Percentiles rank a stretch among this genome's conserved stretches.
These are phyloP conservation scores for Rhizoclosmatium globosum DNA, from an alignment of 192 early-diverging fungal species.

Conservation along the genomic window DNA sequence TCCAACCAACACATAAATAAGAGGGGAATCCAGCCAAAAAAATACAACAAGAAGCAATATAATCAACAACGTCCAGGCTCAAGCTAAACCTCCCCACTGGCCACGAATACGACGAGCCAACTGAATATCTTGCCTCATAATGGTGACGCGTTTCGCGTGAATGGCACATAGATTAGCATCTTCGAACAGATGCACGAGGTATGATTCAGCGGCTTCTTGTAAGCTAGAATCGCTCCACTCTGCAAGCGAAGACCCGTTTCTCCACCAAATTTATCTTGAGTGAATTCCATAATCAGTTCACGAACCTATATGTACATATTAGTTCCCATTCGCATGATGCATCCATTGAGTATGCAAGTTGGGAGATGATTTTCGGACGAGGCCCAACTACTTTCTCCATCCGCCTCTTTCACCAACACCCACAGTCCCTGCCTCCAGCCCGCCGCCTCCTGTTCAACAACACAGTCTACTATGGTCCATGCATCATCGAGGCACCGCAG, in stretches of 20 bases:
- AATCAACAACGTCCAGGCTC: background rate
- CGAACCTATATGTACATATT: constrained; percentile 17
- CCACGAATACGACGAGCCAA: constrained; percentile 89
- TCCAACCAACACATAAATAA: no score
- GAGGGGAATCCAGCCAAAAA: no score
- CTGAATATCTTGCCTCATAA: constrained; percentile 93
- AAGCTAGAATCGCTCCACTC: constrained; percentile 74
- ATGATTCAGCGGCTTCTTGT: constrained; percentile 66
- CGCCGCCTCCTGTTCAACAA: no score
- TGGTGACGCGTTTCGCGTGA: constrained; percentile 93
- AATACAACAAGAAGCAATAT: no score
- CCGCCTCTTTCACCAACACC: background rate
- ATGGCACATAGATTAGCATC: constrained; percentile 93
- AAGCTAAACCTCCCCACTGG: constrained; percentile 67
- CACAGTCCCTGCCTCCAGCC: no score
- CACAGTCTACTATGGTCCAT: no score
- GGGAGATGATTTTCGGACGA: background rate
- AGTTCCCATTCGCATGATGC: no score
- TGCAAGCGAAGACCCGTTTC: constrained; percentile 72
- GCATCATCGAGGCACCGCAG: no score
- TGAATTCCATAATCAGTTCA: constrained; percentile 11
- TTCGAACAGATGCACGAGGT: constrained; percentile 85
- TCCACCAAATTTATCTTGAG: background rate
- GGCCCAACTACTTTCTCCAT: background rate
- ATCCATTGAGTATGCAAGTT: background rate